Percentiles rank a stretch among this genome's conserved stretches.
These are phyloP conservation scores for Podaxis sp. DNA, from an alignment of 768 basidiomycete species.

Conservation along the genomic window DNA sequence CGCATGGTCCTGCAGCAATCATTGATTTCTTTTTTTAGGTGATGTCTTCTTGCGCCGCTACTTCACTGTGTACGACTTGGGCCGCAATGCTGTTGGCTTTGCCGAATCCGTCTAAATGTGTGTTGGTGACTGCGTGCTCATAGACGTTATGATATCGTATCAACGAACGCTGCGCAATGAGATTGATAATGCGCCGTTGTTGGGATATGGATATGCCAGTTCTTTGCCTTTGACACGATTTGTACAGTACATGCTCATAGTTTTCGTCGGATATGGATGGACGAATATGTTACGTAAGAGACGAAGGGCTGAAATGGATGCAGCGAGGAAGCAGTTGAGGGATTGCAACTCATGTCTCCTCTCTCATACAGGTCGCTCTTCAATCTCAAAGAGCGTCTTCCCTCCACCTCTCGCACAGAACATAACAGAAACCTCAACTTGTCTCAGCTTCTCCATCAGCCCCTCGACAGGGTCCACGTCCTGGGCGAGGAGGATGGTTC, in stretches of 20 bases:
- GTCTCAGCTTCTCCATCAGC: slow-evolving; percentile 25
- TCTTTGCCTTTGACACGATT: neutral
- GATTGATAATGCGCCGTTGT: neutral
- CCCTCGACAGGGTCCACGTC: slow-evolving; percentile 68
- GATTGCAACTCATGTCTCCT: neutral
- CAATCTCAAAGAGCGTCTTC: slow-evolving; percentile 13
- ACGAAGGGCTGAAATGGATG: neutral
- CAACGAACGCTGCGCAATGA: neutral
- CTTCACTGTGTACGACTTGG: slow-evolving; percentile 88
- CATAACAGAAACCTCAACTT: slow-evolving; percentile 27
- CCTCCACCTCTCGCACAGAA: slow-evolving; percentile 24
- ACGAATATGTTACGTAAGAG: slow-evolving; percentile 6
- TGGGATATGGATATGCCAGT: neutral
- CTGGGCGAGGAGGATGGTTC: slow-evolving; percentile 53
- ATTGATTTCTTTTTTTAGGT: slow-evolving; percentile 37
- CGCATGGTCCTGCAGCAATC: neutral
- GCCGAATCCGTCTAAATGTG: slow-evolving; percentile 41
- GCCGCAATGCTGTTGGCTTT: slow-evolving; percentile 80
- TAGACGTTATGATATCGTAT: neutral
- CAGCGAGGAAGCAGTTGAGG: neutral
- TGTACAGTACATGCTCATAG: neutral
- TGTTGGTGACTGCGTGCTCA: neutral
- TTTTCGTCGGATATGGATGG: neutral
- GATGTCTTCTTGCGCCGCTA: slow-evolving; percentile 92
- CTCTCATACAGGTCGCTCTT: slow-evolving; percentile 14